phyloP scores from a whole-genome alignment of 805 yeast genomes.

The Tetrapisispora namnaoensis region DNA sequence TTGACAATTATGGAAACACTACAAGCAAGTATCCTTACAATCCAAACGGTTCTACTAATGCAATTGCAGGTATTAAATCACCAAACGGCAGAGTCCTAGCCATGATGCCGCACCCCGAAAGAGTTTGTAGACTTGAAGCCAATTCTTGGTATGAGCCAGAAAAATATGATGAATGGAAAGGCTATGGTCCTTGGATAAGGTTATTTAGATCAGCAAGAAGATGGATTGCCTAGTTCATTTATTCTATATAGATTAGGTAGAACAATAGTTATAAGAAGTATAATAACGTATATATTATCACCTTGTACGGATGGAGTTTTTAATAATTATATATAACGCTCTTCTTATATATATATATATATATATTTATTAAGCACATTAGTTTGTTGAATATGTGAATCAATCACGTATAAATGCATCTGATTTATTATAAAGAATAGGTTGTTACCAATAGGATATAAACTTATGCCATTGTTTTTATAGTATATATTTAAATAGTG shows the following conservation, averaged over 20 bases:
- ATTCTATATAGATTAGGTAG: background rate
- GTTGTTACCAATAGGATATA: too few species aligned
- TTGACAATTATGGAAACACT: slow-evolving; percentile 81
- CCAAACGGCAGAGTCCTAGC: slow-evolving; percentile 94
- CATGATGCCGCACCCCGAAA: slow-evolving; percentile 99
- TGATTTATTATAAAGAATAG: too few species aligned
- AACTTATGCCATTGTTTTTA: background rate
- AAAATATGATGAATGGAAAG: slow-evolving; percentile 54
- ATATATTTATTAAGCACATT: background rate
- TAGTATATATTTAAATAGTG: too few species aligned
- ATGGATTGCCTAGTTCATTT: slow-evolving; percentile 56
- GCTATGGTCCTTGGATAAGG: slow-evolving; percentile 91
- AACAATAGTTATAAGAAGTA: too few species aligned
- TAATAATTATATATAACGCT: too few species aligned
- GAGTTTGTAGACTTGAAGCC: slow-evolving; percentile 77
- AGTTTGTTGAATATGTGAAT: background rate
- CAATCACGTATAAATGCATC: background rate
- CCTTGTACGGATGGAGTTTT: too few species aligned
- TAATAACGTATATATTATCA: too few species aligned
- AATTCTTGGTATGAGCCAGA: slow-evolving; percentile 84
- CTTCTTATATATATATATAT: background rate
- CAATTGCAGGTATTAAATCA: slow-evolving; percentile 84
- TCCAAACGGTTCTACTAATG: slow-evolving; percentile 92
- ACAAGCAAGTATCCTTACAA: slow-evolving; percentile 85
- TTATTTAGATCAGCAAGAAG: slow-evolving; percentile 85